Evolutionary conservation across 225 moss, liverwort and hornwort genomes (phyloP).

Genomic region (Straminergon stramineum): DNA sequence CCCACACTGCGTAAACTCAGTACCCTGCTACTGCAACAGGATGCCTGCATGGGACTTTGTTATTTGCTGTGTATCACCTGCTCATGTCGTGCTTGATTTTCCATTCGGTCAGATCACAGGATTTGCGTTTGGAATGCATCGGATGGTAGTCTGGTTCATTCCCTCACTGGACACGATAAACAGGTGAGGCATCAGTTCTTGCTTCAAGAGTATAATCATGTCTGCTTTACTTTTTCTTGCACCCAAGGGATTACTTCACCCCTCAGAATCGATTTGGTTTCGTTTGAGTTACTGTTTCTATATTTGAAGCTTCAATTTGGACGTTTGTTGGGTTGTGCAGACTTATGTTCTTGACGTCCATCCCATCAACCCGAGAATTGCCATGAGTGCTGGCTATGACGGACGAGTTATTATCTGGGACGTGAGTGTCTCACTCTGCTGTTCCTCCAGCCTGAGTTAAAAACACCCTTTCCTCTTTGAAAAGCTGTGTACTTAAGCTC

Average conservation of each 20-base stretch:
- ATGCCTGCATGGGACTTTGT: background rate
- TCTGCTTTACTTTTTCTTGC: background rate
- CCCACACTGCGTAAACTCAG: background rate
- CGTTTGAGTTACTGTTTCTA: background rate
- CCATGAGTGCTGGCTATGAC: constrained; percentile 99
- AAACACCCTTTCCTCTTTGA: background rate
- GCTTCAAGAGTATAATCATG: background rate
- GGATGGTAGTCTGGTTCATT: constrained; percentile 97
- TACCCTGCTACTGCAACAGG: background rate
- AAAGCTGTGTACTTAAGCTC: background rate
- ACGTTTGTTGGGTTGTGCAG: constrained; percentile 23
- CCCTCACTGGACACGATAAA: constrained; percentile 89
- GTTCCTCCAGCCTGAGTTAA: background rate
- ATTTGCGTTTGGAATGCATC: constrained; percentile 99
- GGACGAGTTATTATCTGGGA: constrained; percentile 99
- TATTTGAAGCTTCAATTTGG: background rate
- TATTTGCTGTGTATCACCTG: background rate
- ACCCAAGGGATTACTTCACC: background rate
- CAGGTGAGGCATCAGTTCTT: constrained; percentile 32
- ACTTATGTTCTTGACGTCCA: constrained; percentile 94
- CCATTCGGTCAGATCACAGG: constrained; percentile 67
- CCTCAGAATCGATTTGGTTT: background rate
- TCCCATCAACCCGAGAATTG: constrained; percentile 95
- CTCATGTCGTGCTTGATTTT: background rate
- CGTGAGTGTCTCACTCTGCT: constrained; percentile 46